Percentiles rank a stretch among this genome's conserved stretches.
phyloP scores from a whole-genome alignment of 371 early-diverging fungal genomes.

The Coemansia sp. region DNA sequence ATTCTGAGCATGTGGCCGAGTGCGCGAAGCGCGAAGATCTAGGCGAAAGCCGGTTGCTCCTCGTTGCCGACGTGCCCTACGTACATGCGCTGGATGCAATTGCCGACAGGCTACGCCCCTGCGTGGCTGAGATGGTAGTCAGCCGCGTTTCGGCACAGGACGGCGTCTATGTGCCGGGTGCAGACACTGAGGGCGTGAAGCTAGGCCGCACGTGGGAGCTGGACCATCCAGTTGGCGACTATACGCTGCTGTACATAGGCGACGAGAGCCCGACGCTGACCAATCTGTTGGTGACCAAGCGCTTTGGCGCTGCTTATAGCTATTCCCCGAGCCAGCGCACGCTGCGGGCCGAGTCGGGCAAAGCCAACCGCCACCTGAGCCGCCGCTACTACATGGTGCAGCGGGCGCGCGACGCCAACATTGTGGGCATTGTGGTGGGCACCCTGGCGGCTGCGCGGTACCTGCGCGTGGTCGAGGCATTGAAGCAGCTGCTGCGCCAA shows the following conservation, averaged over 20 bases:
- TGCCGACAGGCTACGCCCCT: background rate
- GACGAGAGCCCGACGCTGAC: slow-evolving; percentile 78
- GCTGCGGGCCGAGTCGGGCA: slow-evolving; percentile 63
- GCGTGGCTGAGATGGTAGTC: background rate
- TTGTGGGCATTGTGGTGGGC: slow-evolving; percentile 95
- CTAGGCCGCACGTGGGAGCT: slow-evolving; percentile 34
- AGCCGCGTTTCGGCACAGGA: slow-evolving; percentile 10
- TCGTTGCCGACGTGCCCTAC: slow-evolving; percentile 78
- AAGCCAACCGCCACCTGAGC: slow-evolving; percentile 71
- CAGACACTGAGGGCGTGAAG: slow-evolving; percentile 56
- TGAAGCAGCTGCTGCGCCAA: slow-evolving; percentile 73
- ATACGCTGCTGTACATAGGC: slow-evolving; percentile 80
- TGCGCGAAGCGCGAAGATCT: slow-evolving; percentile 14
- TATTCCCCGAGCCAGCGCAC: slow-evolving; percentile 63
- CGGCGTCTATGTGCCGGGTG: slow-evolving; percentile 22
- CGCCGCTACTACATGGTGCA: slow-evolving; percentile 78
- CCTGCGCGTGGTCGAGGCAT: slow-evolving; percentile 71
- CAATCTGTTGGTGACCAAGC: slow-evolving; percentile 75
- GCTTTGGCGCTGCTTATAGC: slow-evolving; percentile 54
- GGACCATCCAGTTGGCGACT: slow-evolving; percentile 46
- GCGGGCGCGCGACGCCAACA: slow-evolving; percentile 88
- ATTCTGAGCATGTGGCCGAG: slow-evolving; percentile 49
- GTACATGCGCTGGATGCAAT: slow-evolving; percentile 61
- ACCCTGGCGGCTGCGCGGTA: slow-evolving; percentile 89
- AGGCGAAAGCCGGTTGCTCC: slow-evolving; percentile 54